Conservation (phyloP, 2,329 filamentous ascomycete genomes). For the Xylariaceae sp. region DNA sequence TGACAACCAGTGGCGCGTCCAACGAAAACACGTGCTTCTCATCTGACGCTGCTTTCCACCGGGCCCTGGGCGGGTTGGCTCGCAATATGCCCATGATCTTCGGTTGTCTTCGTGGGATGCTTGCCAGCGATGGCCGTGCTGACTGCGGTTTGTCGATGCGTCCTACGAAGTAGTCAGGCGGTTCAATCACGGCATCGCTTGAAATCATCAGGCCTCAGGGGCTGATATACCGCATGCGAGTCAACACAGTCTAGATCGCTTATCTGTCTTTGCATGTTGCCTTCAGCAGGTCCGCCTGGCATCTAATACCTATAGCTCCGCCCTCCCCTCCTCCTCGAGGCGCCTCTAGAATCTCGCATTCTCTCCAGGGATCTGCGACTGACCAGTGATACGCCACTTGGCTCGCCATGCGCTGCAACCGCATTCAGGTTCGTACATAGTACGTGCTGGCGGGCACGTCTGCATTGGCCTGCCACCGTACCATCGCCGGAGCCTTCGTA, state of each 20-base stretch:
- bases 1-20: constrained; percentile 18
- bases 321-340: constrained; percentile 5
- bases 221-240: not conserved
- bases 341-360: constrained; percentile 19
- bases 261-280: constrained; percentile 4
- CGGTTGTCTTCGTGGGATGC: constrained; percentile 12
- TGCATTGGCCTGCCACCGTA: constrained; percentile 2
- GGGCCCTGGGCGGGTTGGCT: constrained; percentile 16
- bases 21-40: constrained; percentile 18
- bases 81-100: constrained; percentile 13
- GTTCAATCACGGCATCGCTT: constrained; percentile 2
- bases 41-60: constrained; percentile 3
- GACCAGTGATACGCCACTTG: constrained; percentile 6
- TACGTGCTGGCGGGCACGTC: constrained; percentile 10
- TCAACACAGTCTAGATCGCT: constrained; percentile 16
- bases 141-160: constrained; percentile 4
- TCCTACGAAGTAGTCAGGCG: constrained; percentile 12
- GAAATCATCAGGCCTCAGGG: constrained; percentile 1
- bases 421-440: constrained; percentile 11
- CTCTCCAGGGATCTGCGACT: constrained; percentile 4
- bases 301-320: constrained; percentile 1
- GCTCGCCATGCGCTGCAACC: constrained; percentile 14
- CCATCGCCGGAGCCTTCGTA: constrained; percentile 2
- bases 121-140: constrained; percentile 4
- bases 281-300: constrained; percentile 1